Base-by-base conservation (phyloP, 176 grass and related monocot species). In the Cenchrus purpureus region DNA sequence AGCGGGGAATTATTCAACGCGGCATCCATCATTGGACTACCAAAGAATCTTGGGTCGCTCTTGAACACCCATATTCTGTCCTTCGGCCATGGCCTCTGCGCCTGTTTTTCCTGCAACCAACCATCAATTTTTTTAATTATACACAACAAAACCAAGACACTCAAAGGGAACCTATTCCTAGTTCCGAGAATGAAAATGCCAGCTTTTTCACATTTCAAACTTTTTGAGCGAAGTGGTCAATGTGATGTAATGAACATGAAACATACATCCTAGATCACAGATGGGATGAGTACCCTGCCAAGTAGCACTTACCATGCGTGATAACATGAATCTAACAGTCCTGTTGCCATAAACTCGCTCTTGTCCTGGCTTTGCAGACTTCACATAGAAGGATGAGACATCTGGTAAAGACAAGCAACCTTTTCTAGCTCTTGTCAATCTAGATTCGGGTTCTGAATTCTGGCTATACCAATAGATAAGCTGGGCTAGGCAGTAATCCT, bases 381-480 rank as follows among this genome's bases (percentile, higher is more conserved):
- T 96, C 20, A 92, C 85, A 72, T 96, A 99, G 86, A 94, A 96
- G 65, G 97, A 99, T 28, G 90, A 89, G 43, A 94, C 88, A 68
- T 96, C 90, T 43, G 93, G 97, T 52, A 96, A 88, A 56, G 84
- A 92, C 90, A 96, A 86, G 84, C 97, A 99, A 74, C 97, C 97
- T 79, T 99, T 99, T 78, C 91, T 88, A 86, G 97, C 90, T 84
- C 93, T 92, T 46, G 86, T 88, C 76, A 99, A 78, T 94, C 93
- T 89, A 87, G 82, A 87, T 65, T 96, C 97, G 31, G 91, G 93
- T 55, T 99, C 97, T 42, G 88, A 84, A 77, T 95, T 99, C 83
- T 94, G 93, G 79, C 93, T 91, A 61, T 95, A 99, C 97, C 93
- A 99, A 88, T 99, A 96, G 73, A 99, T 96, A 76, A 99, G 90